phyloP scores from a whole-genome alignment of 176 grass and related monocot species.

The Poa pratensis region DNA sequence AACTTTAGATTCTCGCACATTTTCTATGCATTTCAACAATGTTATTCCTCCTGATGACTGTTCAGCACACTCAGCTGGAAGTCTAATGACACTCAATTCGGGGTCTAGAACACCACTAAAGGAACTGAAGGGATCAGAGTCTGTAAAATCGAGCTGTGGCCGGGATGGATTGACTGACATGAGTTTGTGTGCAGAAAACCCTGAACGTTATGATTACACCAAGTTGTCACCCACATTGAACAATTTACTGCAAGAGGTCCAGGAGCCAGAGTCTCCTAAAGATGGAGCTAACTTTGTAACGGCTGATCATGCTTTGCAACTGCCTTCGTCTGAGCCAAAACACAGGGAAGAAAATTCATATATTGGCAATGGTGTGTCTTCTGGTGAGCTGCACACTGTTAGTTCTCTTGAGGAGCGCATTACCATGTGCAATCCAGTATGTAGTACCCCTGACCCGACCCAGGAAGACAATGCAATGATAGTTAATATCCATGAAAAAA shows the following conservation, averaged over 20 bases:
- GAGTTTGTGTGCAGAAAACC: slow-evolving; percentile 55
- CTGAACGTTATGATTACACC: slow-evolving; percentile 49
- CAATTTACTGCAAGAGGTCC: slow-evolving; percentile 46
- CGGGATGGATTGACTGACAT: slow-evolving; percentile 53
- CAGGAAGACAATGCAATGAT: slow-evolving; percentile 37
- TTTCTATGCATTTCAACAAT: slow-evolving; percentile 77
- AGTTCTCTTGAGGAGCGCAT: background rate
- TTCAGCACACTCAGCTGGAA: slow-evolving; percentile 64
- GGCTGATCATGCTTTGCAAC: slow-evolving; percentile 30
- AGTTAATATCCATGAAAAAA: slow-evolving; percentile 34
- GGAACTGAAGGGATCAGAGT: slow-evolving; percentile 49
- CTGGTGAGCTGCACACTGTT: slow-evolving; percentile 25
- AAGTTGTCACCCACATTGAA: slow-evolving; percentile 61
- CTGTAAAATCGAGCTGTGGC: slow-evolving; percentile 41
- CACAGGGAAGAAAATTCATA: slow-evolving; percentile 20
- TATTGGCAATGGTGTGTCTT: slow-evolving; percentile 30
- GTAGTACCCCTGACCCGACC: slow-evolving; percentile 15
- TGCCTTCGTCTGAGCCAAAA: slow-evolving; percentile 36
- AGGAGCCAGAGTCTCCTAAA: slow-evolving; percentile 44
- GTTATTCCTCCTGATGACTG: slow-evolving; percentile 61
- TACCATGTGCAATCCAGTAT: slow-evolving; percentile 20
- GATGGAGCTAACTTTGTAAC: slow-evolving; percentile 7
- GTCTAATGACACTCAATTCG: slow-evolving; percentile 52
- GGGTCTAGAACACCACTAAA: slow-evolving; percentile 26
- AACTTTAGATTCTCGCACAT: slow-evolving; percentile 88